Percentiles rank a stretch among this genome's conserved stretches.
Evolutionary conservation across 139 green algal species (phyloP).

Genomic region (Asterochloris sp.): DNA sequence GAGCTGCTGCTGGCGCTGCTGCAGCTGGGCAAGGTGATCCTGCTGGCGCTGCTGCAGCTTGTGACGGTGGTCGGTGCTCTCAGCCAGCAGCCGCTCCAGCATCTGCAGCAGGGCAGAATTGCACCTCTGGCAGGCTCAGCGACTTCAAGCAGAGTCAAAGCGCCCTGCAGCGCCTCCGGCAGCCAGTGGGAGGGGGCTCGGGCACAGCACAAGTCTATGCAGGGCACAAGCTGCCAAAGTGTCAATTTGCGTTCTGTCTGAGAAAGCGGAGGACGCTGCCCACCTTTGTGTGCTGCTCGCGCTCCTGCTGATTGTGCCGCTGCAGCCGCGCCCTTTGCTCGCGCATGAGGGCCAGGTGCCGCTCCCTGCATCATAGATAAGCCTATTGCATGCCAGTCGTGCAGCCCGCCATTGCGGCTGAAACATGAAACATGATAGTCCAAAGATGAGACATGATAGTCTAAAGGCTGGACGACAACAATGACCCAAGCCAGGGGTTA

Average conservation of each 20-base stretch:
- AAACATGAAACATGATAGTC: too few species aligned
- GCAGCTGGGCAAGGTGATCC: not conserved
- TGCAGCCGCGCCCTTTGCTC: slow-evolving; percentile 10
- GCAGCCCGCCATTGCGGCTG: too few species aligned
- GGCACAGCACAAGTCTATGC: too few species aligned
- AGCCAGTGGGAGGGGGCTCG: too few species aligned
- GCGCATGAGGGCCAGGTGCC: slow-evolving; percentile 1
- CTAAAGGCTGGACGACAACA: too few species aligned
- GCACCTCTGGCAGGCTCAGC: too few species aligned
- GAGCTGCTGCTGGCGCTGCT: slow-evolving; percentile 10
- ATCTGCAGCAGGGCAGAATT: not conserved
- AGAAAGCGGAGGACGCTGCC: not conserved
- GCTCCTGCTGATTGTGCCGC: not conserved
- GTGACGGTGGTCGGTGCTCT: slow-evolving; percentile 1
- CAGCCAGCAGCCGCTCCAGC: slow-evolving; percentile 2
- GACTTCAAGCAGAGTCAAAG: too few species aligned
- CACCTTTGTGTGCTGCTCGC: slow-evolving; percentile 13
- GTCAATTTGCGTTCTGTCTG: not conserved
- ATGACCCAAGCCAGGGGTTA: too few species aligned
- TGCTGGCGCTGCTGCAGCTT: not conserved
- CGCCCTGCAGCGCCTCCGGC: too few species aligned
- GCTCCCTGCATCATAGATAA: not conserved
- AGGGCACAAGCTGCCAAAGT: too few species aligned
- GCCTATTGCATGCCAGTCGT: too few species aligned
- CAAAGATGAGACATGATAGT: too few species aligned